Conservation (phyloP, 495 filamentous ascomycete species). For the Lepraria neglecta region DNA sequence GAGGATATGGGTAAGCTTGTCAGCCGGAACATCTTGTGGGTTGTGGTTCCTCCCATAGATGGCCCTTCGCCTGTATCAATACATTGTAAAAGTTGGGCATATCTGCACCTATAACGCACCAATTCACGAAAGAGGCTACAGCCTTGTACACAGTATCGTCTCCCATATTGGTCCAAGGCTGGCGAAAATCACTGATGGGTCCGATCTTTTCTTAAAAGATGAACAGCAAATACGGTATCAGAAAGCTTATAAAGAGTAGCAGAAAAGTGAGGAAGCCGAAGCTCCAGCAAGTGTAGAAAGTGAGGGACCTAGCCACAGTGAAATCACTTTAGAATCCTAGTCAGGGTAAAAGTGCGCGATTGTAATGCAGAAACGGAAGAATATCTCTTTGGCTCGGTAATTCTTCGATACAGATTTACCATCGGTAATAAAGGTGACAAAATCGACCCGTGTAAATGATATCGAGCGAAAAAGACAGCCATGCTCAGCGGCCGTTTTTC, state of each 20-base stretch:
- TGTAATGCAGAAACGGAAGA: too few species aligned
- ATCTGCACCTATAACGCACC: slow-evolving; percentile 26
- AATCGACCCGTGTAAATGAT: too few species aligned
- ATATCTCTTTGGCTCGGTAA: too few species aligned
- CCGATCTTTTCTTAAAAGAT: neutral
- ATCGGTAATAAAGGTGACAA: too few species aligned
- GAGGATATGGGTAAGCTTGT: slow-evolving; percentile 85
- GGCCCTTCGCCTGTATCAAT: slow-evolving; percentile 47
- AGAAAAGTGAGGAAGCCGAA: neutral
- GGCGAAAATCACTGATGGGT: too few species aligned
- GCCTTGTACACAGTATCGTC: slow-evolving; percentile 36
- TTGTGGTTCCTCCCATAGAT: slow-evolving; percentile 81
- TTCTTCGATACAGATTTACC: too few species aligned
- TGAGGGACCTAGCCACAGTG: neutral
- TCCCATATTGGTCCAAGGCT: slow-evolving; percentile 34
- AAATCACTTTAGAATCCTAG: too few species aligned
- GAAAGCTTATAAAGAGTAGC: neutral
- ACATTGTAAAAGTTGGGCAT: neutral
- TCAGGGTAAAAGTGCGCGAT: too few species aligned
- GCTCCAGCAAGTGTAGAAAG: neutral
- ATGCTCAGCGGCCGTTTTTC: too few species aligned
- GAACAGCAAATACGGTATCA: neutral
- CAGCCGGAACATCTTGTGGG: slow-evolving; percentile 78
- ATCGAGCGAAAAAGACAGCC: too few species aligned
- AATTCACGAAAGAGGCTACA: slow-evolving; percentile 53